Conservation (phyloP, 176 grass and related monocot species). For the Urochloa ruziziensis region DNA sequence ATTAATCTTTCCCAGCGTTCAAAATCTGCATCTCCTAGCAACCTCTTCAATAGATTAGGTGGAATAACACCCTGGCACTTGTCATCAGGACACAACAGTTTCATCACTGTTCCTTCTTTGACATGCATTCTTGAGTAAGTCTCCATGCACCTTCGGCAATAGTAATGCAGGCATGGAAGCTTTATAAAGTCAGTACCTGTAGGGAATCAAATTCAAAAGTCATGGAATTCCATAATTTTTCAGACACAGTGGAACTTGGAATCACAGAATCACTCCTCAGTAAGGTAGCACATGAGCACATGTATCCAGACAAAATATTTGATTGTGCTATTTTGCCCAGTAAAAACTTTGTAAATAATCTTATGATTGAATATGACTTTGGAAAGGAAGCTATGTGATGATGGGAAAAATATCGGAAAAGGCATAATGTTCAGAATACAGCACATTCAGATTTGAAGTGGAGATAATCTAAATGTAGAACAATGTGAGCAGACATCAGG, state of each 20-base stretch:
- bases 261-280: background rate
- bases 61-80: slow-evolving; percentile 43
- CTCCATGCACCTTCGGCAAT: slow-evolving; percentile 61
- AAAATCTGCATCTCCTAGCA: slow-evolving; percentile 50
- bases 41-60: slow-evolving; percentile 44
- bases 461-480: background rate
- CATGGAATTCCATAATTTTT: background rate
- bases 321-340: background rate
- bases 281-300: background rate
- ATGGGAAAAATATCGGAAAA: background rate
- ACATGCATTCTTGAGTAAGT: slow-evolving; percentile 61
- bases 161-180: slow-evolving; percentile 57
- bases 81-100: slow-evolving; percentile 40
- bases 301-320: background rate
- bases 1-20: slow-evolving; percentile 51
- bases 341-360: background rate
- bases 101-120: slow-evolving; percentile 49
- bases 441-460: background rate
- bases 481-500: background rate
- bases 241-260: background rate
- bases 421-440: background rate
- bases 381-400: background rate
- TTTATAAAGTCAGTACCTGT: slow-evolving; percentile 48
- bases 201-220: background rate
- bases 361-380: background rate